These are phyloP conservation scores for Graphilbum ipis-grandicollis DNA, from an alignment of 2,329 filamentous ascomycete genomes.

Conservation along the genomic window DNA sequence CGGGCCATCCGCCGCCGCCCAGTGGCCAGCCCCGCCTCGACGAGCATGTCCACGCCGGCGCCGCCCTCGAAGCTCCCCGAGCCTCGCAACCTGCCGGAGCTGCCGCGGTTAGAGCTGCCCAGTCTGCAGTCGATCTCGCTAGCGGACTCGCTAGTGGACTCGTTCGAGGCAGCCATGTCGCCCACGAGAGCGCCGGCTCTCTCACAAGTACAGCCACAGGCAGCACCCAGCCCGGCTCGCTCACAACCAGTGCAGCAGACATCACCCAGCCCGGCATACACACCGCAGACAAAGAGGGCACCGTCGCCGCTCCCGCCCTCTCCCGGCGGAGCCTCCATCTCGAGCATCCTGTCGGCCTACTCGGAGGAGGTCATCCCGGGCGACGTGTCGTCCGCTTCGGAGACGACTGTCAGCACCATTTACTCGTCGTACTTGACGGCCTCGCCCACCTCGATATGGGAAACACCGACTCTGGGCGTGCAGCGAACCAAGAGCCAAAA, in stretches of 20 bases:
- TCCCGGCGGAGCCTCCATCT: constrained; percentile 22
- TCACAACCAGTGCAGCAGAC: neutral
- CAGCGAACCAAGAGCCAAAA: neutral
- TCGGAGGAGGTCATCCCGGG: constrained; percentile 13
- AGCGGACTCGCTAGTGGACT: neutral
- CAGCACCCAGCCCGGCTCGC: too few relatives aligned
- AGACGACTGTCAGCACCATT: constrained; percentile 19
- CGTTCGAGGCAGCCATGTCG: too few relatives aligned
- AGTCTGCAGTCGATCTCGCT: neutral
- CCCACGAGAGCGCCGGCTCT: too few relatives aligned
- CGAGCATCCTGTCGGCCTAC: constrained; percentile 38
- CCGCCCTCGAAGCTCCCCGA: neutral
- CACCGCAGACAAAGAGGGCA: constrained; percentile 2
- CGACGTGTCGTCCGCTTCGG: constrained; percentile 14
- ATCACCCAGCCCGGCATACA: neutral
- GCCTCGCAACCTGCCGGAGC: neutral
- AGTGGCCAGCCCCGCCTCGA: neutral
- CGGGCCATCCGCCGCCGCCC: constrained; percentile 4
- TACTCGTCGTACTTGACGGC: constrained; percentile 15
- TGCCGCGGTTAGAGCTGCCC: neutral
- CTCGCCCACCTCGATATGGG: neutral
- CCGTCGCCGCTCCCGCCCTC: constrained; percentile 8
- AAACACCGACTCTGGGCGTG: neutral
- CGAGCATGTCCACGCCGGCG: neutral
- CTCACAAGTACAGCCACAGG: neutral